Evolutionary conservation across 352 stramenopile genomes (phyloP).

Genomic region (Phytophthora rubi): DNA sequence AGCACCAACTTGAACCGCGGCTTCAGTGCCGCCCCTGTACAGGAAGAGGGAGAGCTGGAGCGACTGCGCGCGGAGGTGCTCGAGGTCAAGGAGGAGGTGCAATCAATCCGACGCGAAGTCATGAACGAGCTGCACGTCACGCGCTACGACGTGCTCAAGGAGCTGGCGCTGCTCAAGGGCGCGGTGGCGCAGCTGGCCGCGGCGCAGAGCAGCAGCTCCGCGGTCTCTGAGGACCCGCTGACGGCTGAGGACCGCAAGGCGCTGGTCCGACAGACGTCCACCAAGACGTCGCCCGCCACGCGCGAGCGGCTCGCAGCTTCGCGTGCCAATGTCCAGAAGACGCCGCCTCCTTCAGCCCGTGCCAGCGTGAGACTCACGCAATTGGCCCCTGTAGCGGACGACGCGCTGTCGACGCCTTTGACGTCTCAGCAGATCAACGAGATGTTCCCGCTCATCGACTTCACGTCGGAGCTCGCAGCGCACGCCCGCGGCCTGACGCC

Average conservation of each 20-base stretch:
- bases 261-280: slow-evolving; percentile 55
- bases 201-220: slow-evolving; percentile 8
- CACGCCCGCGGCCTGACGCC: slow-evolving; percentile 51
- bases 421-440: slow-evolving; percentile 78
- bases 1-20: slow-evolving; percentile 10
- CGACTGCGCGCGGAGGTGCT: slow-evolving; percentile 58
- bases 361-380: slow-evolving; percentile 59
- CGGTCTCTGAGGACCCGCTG: slow-evolving; percentile 31
- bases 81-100: slow-evolving; percentile 72
- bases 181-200: slow-evolving; percentile 69
- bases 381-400: slow-evolving; percentile 70
- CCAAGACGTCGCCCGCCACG: slow-evolving; percentile 55
- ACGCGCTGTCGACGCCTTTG: slow-evolving; percentile 69
- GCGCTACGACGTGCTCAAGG: slow-evolving; percentile 87
- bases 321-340: slow-evolving; percentile 32
- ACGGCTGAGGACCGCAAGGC: slow-evolving; percentile 51
- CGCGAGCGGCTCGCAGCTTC: slow-evolving; percentile 58
- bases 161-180: slow-evolving; percentile 81
- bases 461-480: slow-evolving; percentile 49
- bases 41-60: slow-evolving; percentile 34
- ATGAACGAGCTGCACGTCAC: slow-evolving; percentile 88
- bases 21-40: slow-evolving; percentile 13
- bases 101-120: slow-evolving; percentile 73
- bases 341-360: slow-evolving; percentile 20
- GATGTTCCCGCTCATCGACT: slow-evolving; percentile 85